Evolutionary conservation across 805 yeast species (phyloP).

Genomic region (Barnettozyma pratensis): DNA sequence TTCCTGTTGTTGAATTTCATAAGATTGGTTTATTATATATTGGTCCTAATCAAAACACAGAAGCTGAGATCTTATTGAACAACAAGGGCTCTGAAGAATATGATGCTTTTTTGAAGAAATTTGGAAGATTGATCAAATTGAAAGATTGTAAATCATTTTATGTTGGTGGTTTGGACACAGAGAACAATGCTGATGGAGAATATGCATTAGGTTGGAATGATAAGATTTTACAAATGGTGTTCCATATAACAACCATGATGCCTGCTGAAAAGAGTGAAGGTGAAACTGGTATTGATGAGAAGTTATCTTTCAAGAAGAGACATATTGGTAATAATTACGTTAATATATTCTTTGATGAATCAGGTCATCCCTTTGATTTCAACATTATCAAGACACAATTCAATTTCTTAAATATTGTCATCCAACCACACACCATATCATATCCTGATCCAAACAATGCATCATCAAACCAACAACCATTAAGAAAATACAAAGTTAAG

Average conservation of each 20-base stretch:
- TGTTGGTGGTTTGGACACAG: slow-evolving; percentile 78
- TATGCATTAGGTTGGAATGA: slow-evolving; percentile 70
- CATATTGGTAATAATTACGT: slow-evolving; percentile 87
- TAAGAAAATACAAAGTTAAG: slow-evolving; percentile 53
- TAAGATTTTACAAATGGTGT: slow-evolving; percentile 64
- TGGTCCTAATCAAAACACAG: slow-evolving; percentile 60
- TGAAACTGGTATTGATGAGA: slow-evolving; percentile 32
- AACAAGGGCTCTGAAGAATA: slow-evolving; percentile 59
- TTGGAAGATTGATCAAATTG: slow-evolving; percentile 60
- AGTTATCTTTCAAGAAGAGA: slow-evolving; percentile 57
- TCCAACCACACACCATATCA: slow-evolving; percentile 51
- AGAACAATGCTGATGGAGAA: slow-evolving; percentile 67
- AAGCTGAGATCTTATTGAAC: slow-evolving; percentile 61
- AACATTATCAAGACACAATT: slow-evolving; percentile 72
- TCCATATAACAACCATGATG: slow-evolving; percentile 82
- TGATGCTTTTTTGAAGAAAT: slow-evolving; percentile 47
- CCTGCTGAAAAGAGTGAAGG: slow-evolving; percentile 38
- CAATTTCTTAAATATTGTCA: slow-evolving; percentile 75
- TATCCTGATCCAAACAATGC: slow-evolving; percentile 10
- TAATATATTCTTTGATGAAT: slow-evolving; percentile 76
- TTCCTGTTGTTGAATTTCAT: slow-evolving; percentile 73
- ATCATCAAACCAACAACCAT: slow-evolving; percentile 12
- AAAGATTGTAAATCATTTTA: slow-evolving; percentile 48
- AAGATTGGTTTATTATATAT: slow-evolving; percentile 77
- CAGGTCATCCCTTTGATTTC: slow-evolving; percentile 61